Evolutionary conservation across 192 early-diverging fungal genomes (phyloP), one percentile per base, ranked within the genome.

Genomic region (Glomus cerebriforme): DNA sequence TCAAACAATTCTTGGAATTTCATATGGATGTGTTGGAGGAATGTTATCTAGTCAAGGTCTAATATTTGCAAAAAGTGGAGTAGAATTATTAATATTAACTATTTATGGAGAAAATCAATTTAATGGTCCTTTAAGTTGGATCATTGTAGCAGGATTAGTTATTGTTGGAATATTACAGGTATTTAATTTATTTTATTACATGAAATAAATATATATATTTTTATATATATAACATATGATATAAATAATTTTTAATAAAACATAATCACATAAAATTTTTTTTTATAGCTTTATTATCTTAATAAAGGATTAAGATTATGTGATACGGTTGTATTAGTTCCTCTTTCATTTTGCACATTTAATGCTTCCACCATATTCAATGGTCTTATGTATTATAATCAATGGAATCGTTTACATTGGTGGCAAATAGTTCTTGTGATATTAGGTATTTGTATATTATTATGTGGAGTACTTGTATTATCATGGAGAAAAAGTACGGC

Each of bases 361-460:
- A 92, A 92, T 79, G 84, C 92, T 39, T 90, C 91, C 7, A 91
- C 91, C 13, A 86, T 94, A 60, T 86, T 93, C 67, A 94, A 92
- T 79, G 92, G 92, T 26, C 82, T 94, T 26, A 91, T 94, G 6
- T 94, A 94, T 73, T 94, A 92, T 81, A 83, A 92, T 80, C 93
- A 94, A 83, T 82, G 92, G 83, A 83, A 83, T 1, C 83, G 90
- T 22, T 82, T 94, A 45, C 79, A 76, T 39, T 82, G 89, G 77
- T 84, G 84, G 74, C 91, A 92, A 79, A 80, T 93, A 58, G 69
- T 89, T 8, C 82, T 92, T 78, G 92, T 94, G 43, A 88, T 91
- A 32, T 75, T 90, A 15, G 93, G 93, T 37, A 89, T 92, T 34
- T 83, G 85, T 24, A 83, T 92, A 58, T 88, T 92, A 17, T 83